phyloP scores from a whole-genome alignment of 768 basidiomycete genomes.

The Tulasnella sp. region DNA sequence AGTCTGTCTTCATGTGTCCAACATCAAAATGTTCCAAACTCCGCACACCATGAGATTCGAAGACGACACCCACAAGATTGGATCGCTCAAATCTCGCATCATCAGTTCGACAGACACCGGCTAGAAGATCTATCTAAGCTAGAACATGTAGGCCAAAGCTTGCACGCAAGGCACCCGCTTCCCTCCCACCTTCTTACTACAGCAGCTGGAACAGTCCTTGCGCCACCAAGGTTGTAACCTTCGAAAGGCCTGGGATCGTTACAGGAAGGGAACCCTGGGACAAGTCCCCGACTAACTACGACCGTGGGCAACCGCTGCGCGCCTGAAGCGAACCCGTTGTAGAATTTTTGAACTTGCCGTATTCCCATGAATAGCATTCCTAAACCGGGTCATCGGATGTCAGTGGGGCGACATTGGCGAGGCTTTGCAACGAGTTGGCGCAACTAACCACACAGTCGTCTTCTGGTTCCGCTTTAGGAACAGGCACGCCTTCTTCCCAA shows the following conservation, averaged over 20 bases:
- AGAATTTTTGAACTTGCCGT: slow-evolving; percentile 25
- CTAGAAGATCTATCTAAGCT: too few species aligned
- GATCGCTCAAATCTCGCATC: neutral
- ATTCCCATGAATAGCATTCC: slow-evolving; percentile 28
- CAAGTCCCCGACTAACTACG: neutral
- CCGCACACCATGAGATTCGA: neutral
- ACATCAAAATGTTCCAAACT: too few species aligned
- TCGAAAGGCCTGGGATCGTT: neutral
- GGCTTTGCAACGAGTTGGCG: neutral
- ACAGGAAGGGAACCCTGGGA: neutral
- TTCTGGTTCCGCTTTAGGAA: slow-evolving; percentile 53
- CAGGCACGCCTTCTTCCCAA: slow-evolving; percentile 53
- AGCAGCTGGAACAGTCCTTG: neutral
- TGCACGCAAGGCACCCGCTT: neutral
- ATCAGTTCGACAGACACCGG: neutral
- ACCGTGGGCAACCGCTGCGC: neutral
- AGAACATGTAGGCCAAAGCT: neutral
- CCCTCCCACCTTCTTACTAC: neutral
- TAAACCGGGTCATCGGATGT: neutral
- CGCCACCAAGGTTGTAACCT: neutral
- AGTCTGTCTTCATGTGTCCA: neutral
- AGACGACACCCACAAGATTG: neutral
- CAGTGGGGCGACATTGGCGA: neutral
- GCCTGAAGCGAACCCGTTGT: neutral
- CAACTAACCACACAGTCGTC: slow-evolving; percentile 58